Evolutionary conservation across 306 rosid species (phyloP).

Genomic region (Mimosa bimucronata): DNA sequence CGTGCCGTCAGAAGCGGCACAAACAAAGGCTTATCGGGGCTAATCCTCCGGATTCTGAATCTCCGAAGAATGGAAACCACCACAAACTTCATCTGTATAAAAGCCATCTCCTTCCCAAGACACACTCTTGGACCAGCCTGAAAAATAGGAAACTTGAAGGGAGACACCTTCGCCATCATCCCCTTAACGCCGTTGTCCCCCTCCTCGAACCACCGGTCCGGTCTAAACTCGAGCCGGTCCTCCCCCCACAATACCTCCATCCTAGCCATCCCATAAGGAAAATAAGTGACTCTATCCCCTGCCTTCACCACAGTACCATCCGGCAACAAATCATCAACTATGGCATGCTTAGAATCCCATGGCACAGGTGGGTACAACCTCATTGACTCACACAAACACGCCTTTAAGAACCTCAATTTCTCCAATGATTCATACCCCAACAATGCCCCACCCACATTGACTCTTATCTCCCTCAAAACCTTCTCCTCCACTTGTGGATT

Average conservation of each 20-base stretch:
- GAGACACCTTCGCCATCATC: conserved; percentile 49
- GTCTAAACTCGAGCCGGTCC: conserved; percentile 69
- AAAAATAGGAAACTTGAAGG: conserved; percentile 69
- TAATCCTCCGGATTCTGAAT: conserved; percentile 51
- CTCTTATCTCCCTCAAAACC: conserved; percentile 52
- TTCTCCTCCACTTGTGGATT: conserved; percentile 44
- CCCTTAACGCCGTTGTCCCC: conserved; percentile 40
- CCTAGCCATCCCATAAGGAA: conserved; percentile 93
- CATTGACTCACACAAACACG: conserved; percentile 81
- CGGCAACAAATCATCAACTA: conserved; percentile 59
- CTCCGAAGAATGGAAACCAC: conserved; percentile 59
- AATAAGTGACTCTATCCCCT: conserved; percentile 86
- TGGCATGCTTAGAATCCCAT: conserved; percentile 92
- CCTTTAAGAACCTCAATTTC: conserved; percentile 60
- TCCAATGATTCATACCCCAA: conserved; percentile 53
- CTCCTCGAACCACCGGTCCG: conserved; percentile 72
- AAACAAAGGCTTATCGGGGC: conserved; percentile 53
- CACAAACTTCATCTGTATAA: conserved; percentile 72
- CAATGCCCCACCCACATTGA: conserved; percentile 3
- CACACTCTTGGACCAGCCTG: conserved; percentile 96
- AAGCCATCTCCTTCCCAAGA: conserved; percentile 89
- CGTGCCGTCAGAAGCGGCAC: conserved; percentile 85
- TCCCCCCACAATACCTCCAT: conserved; percentile 80
- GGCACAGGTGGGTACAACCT: conserved; percentile 86
- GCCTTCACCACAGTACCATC: conserved; percentile 63